A percentile compares a stretch with the other conserved stretches of the same genome.
Evolutionary conservation across 169 alveolate species (phyloP).

Genomic region (Neospora caninum): DNA sequence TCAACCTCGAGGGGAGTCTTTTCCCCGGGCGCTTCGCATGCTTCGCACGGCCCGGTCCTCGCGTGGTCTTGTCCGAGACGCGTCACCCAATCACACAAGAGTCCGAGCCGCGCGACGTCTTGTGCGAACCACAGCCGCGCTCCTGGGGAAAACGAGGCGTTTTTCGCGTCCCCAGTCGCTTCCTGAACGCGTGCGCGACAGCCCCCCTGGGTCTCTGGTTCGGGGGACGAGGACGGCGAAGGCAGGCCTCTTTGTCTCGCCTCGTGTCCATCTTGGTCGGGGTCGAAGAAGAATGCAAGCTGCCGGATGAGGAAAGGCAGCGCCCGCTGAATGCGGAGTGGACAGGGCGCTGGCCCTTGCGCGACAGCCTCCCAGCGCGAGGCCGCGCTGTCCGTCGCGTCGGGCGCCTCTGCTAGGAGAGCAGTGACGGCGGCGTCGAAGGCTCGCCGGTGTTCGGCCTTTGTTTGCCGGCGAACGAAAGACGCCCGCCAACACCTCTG

Average conservation of each 20-base stretch:
- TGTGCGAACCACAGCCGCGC: neutral
- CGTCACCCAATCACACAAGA: neutral
- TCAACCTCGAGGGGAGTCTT: neutral
- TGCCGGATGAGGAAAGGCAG: conserved; percentile 10
- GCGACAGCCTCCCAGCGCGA: neutral
- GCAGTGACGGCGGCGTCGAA: neutral
- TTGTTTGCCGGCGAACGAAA: neutral
- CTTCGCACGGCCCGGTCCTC: neutral
- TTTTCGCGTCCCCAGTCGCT: neutral
- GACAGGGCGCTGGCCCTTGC: neutral
- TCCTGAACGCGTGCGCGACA: neutral
- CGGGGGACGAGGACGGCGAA: too few relatives aligned
- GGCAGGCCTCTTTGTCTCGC: neutral
- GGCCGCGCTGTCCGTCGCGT: neutral
- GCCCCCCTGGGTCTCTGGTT: too few relatives aligned
- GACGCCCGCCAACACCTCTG: neutral
- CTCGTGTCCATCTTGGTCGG: neutral
- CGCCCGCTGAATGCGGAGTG: neutral
- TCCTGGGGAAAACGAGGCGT: neutral
- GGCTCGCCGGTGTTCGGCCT: neutral
- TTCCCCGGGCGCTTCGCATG: neutral
- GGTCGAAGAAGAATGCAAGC: conserved; percentile 15
- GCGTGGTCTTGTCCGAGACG: neutral
- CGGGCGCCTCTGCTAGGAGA: neutral
- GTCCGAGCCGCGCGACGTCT: neutral